Evolutionary conservation across 2,329 filamentous ascomycete genomes (phyloP).

Genomic region (Magnaporthiopsis incrustans): DNA sequence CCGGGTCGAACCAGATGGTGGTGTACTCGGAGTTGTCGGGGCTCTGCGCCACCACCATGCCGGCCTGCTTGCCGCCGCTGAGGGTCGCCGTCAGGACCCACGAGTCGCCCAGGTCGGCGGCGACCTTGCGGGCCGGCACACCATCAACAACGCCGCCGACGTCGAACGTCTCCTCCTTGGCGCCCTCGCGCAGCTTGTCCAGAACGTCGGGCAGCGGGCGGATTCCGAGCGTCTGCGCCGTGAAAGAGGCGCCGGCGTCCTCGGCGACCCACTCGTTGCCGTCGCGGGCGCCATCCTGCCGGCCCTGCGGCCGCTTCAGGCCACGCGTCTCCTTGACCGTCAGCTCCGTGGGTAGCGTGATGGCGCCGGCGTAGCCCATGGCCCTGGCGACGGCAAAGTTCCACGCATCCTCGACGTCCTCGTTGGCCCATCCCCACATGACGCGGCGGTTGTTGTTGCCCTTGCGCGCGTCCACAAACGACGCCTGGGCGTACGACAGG

Average conservation of each 20-base stretch:
- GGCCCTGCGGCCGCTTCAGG: neutral
- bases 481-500: conserved; percentile 3
- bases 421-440: conserved; percentile 7
- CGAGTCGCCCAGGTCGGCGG: conserved; percentile 2
- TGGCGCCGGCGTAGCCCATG: conserved; percentile 3
- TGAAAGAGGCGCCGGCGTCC: neutral
- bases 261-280: conserved; percentile 1
- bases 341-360: conserved; percentile 3
- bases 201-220: conserved; percentile 1
- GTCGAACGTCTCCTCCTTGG: neutral
- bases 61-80: neutral
- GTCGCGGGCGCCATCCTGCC: neutral
- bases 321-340: neutral
- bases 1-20: conserved; percentile 3
- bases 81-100: conserved; percentile 1
- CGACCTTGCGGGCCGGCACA: neutral
- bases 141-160: neutral
- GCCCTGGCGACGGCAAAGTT: neutral
- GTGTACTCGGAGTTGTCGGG: conserved; percentile 3
- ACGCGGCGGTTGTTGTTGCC: conserved; percentile 1
- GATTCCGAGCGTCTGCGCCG: conserved; percentile 1
- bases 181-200: neutral
- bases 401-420: neutral
- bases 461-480: conserved; percentile 2
- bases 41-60: conserved; percentile 2